Evolutionary conservation across 192 early-diverging fungal genomes (phyloP).

Genomic region (Backusella macrospora): DNA sequence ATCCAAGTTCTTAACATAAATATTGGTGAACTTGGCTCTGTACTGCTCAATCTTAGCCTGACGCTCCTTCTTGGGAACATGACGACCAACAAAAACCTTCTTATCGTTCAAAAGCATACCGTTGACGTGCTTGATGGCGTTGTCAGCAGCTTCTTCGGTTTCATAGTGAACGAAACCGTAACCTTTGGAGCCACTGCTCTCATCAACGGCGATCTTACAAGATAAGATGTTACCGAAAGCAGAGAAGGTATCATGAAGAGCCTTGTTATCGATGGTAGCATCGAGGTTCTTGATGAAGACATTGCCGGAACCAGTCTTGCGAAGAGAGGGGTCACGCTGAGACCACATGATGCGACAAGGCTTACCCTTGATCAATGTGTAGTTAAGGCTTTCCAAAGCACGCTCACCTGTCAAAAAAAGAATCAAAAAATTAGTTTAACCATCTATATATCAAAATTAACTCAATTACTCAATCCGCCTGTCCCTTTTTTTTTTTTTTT

Average conservation of each 20-base stretch:
- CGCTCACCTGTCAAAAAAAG: constrained; percentile 64
- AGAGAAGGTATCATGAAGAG: constrained; percentile 98
- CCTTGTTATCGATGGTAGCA: constrained; percentile 96
- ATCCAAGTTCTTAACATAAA: constrained; percentile 97
- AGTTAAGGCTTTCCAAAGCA: constrained; percentile 94
- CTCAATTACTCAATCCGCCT: neutral
- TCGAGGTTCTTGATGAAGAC: constrained; percentile 99
- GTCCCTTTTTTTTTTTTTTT: neutral
- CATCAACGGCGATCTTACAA: constrained; percentile 94
- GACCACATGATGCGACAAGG: constrained; percentile 99
- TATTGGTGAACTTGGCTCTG: constrained; percentile 93
- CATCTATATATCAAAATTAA: neutral
- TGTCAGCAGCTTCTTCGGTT: constrained; percentile 88
- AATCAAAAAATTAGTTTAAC: constrained; percentile 3
- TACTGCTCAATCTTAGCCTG: constrained; percentile 86
- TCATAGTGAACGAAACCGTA: constrained; percentile 99
- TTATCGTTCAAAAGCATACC: constrained; percentile 99
- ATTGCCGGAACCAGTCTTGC: constrained; percentile 90
- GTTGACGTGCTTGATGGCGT: constrained; percentile 97
- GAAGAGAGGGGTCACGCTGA: constrained; percentile 94
- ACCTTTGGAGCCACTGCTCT: constrained; percentile 81
- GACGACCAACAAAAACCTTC: constrained; percentile 94
- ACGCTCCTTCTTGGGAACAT: constrained; percentile 92
- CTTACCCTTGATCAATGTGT: constrained; percentile 90
- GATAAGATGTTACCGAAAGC: constrained; percentile 96